Percentiles rank a stretch among this genome's conserved stretches.
phyloP scores from a whole-genome alignment of 1,139 yeast genomes.

The Hanseniaspora sp. region DNA sequence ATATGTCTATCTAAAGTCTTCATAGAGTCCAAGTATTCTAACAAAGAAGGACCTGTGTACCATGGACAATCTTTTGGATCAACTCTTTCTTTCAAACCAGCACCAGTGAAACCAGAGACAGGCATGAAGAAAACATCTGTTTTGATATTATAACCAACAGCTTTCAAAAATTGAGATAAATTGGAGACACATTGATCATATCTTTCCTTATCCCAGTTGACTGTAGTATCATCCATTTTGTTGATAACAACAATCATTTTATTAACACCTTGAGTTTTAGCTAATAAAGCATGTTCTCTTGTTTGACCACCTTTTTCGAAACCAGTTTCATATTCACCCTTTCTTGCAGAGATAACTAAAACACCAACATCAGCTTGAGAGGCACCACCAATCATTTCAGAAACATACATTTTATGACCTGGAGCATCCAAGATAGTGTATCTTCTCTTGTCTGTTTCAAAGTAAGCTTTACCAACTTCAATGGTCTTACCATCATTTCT shows the following conservation, averaged over 20 bases:
- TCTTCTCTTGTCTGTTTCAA: conserved; percentile 95
- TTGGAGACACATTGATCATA: conserved; percentile 89
- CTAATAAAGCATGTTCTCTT: conserved; percentile 85
- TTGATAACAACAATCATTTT: conserved; percentile 87
- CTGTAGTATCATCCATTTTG: conserved; percentile 98
- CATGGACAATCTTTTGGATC: conserved; percentile 66
- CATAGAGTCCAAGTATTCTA: conserved; percentile 80
- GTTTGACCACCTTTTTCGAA: conserved; percentile 89
- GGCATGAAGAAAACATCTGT: conserved; percentile 89
- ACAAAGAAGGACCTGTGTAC: conserved; percentile 85
- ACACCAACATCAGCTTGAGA: conserved; percentile 94
- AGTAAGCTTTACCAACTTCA: conserved; percentile 95
- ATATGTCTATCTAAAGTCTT: conserved; percentile 73
- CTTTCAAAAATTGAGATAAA: conserved; percentile 65
- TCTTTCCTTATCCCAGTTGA: conserved; percentile 89
- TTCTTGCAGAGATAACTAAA: conserved; percentile 82
- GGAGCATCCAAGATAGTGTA: conserved; percentile 98
- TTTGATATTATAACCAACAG: conserved; percentile 74
- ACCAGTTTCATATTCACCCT: conserved; percentile 93
- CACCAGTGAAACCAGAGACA: conserved; percentile 95
- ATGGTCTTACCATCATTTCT: conserved; percentile 98
- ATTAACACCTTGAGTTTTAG: conserved; percentile 82
- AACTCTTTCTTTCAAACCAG: conserved; percentile 85
- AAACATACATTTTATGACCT: conserved; percentile 96
- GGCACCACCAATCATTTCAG: conserved; percentile 99